Evolutionary conservation across 495 filamentous ascomycete species (phyloP).

Genomic region (Trichoderma parareesei): DNA sequence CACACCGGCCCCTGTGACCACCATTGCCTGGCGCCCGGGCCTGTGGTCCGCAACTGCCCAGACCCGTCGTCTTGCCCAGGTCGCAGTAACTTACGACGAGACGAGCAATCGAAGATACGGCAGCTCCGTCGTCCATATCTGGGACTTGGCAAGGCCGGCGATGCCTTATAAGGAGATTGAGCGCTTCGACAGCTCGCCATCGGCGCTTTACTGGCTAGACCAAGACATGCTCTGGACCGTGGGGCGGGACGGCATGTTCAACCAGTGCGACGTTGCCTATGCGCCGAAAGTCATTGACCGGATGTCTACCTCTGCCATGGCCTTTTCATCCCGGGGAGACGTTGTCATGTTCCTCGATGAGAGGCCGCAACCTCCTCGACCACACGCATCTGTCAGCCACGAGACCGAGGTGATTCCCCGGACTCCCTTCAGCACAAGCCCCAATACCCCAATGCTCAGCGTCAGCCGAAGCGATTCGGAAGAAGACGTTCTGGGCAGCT

Average conservation of each 20-base stretch:
- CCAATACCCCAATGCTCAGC: conserved; percentile 35
- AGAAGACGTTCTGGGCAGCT: conserved; percentile 55
- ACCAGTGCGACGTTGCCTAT: conserved; percentile 81
- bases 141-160: conserved; percentile 83
- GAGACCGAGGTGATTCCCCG: conserved; percentile 20
- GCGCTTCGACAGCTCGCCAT: conserved; percentile 60
- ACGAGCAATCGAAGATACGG: conserved; percentile 41
- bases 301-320: conserved; percentile 54
- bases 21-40: conserved; percentile 80
- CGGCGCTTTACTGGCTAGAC: conserved; percentile 81
- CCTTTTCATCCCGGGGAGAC: conserved; percentile 53
- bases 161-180: conserved; percentile 83
- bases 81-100: conserved; percentile 46
- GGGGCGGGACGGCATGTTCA: conserved; percentile 72
- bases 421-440: conserved; percentile 36
- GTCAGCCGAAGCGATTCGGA: conserved; percentile 60
- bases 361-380: conserved; percentile 29
- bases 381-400: conserved; percentile 27
- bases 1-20: conserved; percentile 55
- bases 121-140: conserved; percentile 71
- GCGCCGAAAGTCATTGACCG: conserved; percentile 70
- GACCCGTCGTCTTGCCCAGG: conserved; percentile 50
- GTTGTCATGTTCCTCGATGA: conserved; percentile 50
- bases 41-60: conserved; percentile 61
- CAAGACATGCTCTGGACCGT: conserved; percentile 89